A percentile compares a stretch with the other conserved stretches of the same genome.
Evolutionary conservation across 352 stramenopile genomes (phyloP).

Genomic region (Pythium biforme): DNA sequence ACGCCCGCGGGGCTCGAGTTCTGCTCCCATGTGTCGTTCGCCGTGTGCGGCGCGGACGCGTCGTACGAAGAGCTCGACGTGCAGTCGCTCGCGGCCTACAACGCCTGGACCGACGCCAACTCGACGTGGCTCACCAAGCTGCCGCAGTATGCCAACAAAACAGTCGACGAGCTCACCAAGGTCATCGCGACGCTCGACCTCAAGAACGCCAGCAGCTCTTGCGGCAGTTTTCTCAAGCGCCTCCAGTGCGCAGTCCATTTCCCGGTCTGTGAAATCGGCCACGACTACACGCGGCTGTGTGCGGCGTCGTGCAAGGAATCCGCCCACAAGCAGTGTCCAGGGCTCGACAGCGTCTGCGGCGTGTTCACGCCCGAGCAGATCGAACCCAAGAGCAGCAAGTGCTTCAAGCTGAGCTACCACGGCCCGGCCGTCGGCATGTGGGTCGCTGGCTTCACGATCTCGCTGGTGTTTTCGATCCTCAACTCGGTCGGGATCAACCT

Average conservation of each 20-base stretch:
- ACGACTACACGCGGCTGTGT: slow-evolving; percentile 65
- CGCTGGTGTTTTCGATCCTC: slow-evolving; percentile 85
- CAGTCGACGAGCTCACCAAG: slow-evolving; percentile 34
- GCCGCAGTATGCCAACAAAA: slow-evolving; percentile 51
- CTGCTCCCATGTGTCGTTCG: slow-evolving; percentile 78
- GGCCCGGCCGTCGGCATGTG: slow-evolving; percentile 79
- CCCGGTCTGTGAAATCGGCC: slow-evolving; percentile 78
- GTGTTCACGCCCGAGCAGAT: slow-evolving; percentile 41
- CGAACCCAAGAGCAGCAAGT: slow-evolving; percentile 62
- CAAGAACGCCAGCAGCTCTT: slow-evolving; percentile 58
- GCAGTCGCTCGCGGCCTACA: slow-evolving; percentile 39
- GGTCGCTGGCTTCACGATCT: slow-evolving; percentile 85
- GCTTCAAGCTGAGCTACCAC: slow-evolving; percentile 75
- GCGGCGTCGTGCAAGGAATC: slow-evolving; percentile 56
- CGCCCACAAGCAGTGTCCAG: slow-evolving; percentile 61
- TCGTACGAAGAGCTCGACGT: slow-evolving; percentile 66
- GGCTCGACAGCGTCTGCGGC: slow-evolving; percentile 57
- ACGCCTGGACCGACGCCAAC: slow-evolving; percentile 51
- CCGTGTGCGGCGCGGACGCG: slow-evolving; percentile 53
- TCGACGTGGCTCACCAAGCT: slow-evolving; percentile 35
- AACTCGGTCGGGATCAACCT: slow-evolving; percentile 91
- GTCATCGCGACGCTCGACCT: slow-evolving; percentile 54
- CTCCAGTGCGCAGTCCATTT: slow-evolving; percentile 76
- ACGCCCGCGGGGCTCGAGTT: slow-evolving; percentile 70
- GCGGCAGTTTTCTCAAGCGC: slow-evolving; percentile 50